Evolutionary conservation across 495 filamentous ascomycete genomes (phyloP).

Genomic region (Xylaria scruposa): DNA sequence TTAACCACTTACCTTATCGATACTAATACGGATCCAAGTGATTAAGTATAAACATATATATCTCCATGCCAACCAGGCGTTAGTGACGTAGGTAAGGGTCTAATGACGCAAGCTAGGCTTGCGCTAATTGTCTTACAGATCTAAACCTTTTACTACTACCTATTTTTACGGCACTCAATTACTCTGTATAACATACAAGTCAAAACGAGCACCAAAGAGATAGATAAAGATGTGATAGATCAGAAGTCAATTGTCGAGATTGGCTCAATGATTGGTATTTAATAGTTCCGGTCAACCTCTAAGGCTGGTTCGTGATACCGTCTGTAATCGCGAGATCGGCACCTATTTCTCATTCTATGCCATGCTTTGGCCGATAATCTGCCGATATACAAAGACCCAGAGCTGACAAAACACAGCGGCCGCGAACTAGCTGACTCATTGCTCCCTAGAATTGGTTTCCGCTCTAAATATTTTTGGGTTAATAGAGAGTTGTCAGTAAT

Average conservation of each 20-base stretch:
- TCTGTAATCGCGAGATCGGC: not conserved
- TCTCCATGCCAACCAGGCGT: conserved; percentile 14
- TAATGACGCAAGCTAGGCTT: conserved; percentile 3
- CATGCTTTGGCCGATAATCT: conserved; percentile 8
- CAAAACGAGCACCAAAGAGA: no score
- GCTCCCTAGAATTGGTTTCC: not conserved
- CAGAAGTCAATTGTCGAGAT: not conserved
- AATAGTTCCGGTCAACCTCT: not conserved
- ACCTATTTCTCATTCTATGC: conserved; percentile 10
- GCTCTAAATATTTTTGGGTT: not conserved
- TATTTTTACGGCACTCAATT: not conserved
- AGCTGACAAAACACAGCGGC: not conserved
- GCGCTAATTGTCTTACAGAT: not conserved
- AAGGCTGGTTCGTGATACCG: not conserved
- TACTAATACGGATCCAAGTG: not conserved
- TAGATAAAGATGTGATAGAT: not conserved
- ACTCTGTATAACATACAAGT: not conserved
- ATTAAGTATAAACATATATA: not conserved
- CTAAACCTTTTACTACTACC: not conserved
- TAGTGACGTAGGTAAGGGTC: conserved; percentile 4
- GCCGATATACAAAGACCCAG: not conserved
- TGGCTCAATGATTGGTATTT: not conserved
- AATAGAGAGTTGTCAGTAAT: not conserved
- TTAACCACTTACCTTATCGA: not conserved
- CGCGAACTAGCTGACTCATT: not conserved